Base-by-base conservation (phyloP, 1,139 yeast genomes). In the Wickerhamomyces sp. region DNA sequence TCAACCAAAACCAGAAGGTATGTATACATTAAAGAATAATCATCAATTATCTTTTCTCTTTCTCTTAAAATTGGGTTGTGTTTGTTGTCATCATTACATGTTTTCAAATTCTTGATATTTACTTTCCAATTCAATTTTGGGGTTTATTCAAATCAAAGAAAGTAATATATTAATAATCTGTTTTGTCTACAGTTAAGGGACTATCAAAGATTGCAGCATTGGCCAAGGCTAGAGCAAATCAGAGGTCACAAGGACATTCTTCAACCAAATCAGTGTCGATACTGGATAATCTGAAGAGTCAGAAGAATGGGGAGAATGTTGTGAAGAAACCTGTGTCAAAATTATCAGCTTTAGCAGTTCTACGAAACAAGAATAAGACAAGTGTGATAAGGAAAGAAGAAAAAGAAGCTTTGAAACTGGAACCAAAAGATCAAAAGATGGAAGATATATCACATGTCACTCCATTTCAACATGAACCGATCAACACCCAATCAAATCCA, bases 151-250 rank as follows among this genome's bases (percentile, higher is more conserved):
- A 18, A 18, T 18, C 23, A 18, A 18, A 18, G 23, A 8, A 18
- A 36, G 8, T 36, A 13, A 14, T 13, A 10, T 35, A 26, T 14
- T 36, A 36, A 14, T 36, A 23, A 34, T 15, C 14, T 11, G 9
- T 11, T 33, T 9, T 11, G 7, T 35, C 10, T 35, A n/a, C n/a
- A 10, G 18, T 6, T 7, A 31, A 39, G 26, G 36, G 36, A 6
- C 31, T 60, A 43, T 71, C 77, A 1, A 76, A 75, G 55, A 61
- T 78, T 41, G 72, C 79, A 11, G 69, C 73, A 3, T 65, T 79
- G 53, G 81, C 81, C 3, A 70, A 69, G 52, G 65, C 71, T 18
- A 62, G 78, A 51, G 67, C 70, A 29, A 51, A 58, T 14, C 54
- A 56, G 37, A 49, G 51, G 36, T 31, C 45, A 41, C 31, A 37